Evolutionary conservation across 768 basidiomycete genomes (phyloP).

Genomic region (Suillus subluteus): DNA sequence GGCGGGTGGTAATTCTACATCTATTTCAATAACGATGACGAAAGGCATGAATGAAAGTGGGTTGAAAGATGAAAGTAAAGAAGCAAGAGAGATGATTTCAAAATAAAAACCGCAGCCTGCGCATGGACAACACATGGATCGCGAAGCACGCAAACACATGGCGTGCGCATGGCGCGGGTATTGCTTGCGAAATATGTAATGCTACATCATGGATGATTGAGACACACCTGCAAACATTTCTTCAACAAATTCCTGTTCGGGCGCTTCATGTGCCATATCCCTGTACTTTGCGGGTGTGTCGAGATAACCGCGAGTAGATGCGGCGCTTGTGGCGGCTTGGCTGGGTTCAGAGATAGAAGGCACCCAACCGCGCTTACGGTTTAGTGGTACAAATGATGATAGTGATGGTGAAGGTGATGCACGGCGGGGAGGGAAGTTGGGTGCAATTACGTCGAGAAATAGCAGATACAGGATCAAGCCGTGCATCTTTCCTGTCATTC

Average conservation of each 20-base stretch:
- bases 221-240: constrained; percentile 49
- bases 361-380: constrained; percentile 75
- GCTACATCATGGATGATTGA: constrained; percentile 19
- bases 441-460: constrained; percentile 26
- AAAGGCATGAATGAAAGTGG: constrained; percentile 33
- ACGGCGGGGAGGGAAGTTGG: constrained; percentile 19
- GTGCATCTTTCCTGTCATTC: constrained; percentile 26
- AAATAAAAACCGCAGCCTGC: constrained; percentile 17
- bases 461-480: constrained; percentile 11
- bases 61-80: constrained; percentile 18
- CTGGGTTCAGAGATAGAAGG: constrained; percentile 62
- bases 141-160: constrained; percentile 26
- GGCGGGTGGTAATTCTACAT: constrained; percentile 74
- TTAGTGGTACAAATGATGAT: constrained; percentile 43
- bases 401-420: constrained; percentile 26
- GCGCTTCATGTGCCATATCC: constrained; percentile 34
- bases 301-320: constrained; percentile 66
- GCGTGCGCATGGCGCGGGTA: constrained; percentile 27
- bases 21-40: constrained; percentile 48
- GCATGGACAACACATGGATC: constrained; percentile 21
- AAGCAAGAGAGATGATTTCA: constrained; percentile 18
- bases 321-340: constrained; percentile 51
- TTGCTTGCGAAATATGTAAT: constrained; percentile 26
- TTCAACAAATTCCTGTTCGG: constrained; percentile 44
- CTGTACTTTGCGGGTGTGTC: constrained; percentile 71